Percentiles rank a stretch among this genome's conserved stretches.
phyloP scores from a whole-genome alignment of 768 basidiomycete species.

The Rhizopogon vesiculosus region DNA sequence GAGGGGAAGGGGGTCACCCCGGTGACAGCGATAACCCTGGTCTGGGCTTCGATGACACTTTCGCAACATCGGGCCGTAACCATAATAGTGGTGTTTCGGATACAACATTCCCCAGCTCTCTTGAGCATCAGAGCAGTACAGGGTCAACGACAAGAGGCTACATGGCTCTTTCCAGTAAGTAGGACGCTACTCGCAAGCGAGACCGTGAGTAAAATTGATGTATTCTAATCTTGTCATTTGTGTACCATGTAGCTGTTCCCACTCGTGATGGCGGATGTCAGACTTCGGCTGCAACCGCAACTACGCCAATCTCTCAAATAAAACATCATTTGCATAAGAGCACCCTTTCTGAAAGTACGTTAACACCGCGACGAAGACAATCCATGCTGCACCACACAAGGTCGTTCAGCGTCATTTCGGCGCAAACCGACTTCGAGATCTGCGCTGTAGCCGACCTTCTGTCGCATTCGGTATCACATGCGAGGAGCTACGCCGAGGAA shows the following conservation, averaged over 20 bases:
- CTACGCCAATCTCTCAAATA: conserved; percentile 10
- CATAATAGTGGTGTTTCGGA: conserved; percentile 74
- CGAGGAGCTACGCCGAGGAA: conserved; percentile 17
- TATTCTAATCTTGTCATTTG: conserved; percentile 19
- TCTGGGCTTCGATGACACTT: conserved; percentile 28
- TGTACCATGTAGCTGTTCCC: conserved; percentile 16
- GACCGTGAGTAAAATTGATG: conserved; percentile 17
- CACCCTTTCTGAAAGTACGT: conserved; percentile 19
- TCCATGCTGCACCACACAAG: conserved; percentile 26
- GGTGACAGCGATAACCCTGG: conserved; percentile 33
- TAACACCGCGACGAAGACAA: conserved; percentile 15
- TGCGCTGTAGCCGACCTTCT: conserved; percentile 47
- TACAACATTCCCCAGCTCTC: conserved; percentile 32
- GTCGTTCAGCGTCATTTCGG: conserved; percentile 39
- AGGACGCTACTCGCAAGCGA: conserved; percentile 9
- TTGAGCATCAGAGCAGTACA: conserved; percentile 21
- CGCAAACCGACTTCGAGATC: conserved; percentile 45
- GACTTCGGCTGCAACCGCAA: conserved; percentile 5
- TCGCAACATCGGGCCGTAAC: conserved; percentile 30
- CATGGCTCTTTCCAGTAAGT: conserved; percentile 23
- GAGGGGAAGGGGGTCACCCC: conserved; percentile 34
- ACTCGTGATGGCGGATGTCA: conserved; percentile 13
- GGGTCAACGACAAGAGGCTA: conserved; percentile 16
- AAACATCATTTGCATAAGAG: conserved; percentile 16
- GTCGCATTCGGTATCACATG: conserved; percentile 27